Base-by-base conservation (phyloP, 164 flowering plant genomes). In the Tetracentron sinense region DNA sequence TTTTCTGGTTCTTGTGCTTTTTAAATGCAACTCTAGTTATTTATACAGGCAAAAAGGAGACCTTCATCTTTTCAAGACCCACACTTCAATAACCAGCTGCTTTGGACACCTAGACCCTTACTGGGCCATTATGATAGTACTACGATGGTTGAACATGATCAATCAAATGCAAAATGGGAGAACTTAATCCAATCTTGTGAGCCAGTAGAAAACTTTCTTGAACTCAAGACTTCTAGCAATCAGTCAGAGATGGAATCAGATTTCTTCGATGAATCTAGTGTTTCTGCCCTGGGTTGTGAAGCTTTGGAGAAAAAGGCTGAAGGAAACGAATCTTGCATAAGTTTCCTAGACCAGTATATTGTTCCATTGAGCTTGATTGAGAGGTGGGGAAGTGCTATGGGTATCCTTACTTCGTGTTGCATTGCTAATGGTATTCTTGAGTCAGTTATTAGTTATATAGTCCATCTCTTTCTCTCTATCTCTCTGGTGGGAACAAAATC, bases 381-480 rank as follows among this genome's bases (percentile, higher is more conserved):
- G 69, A 82, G 93, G 64, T 88, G 91, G 96, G 97, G 96, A 68
- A 85, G 82, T 73, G 95, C 89, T 23, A 94, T 94, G 99, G 99
- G 98, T 90, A 94, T 89, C 92, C 95, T 83, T 74, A 3, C 58
- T 44, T 35, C 28, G 21, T 44, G 2, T 21, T 42, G 64, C 1
- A 38, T 49, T 58, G 10, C 22, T 38, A 27, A 11, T 8, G 21
- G 21, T 51, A 42, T 57, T 54, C 21, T 27, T 42, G 27, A 57
- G 28, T 17, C 4, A 10, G 38, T 56, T n/a, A 5, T 29, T 10
- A 21, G 11, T 21, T 7, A 25, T 22, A 27, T 22, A 21, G 48
- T 23, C 12, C n/a, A 20, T 33, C 6, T 50, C 21, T 42, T 44
- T 42, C 29, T 54, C 7, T 22, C 29, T 19, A 27, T 66, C 42